These are phyloP conservation scores for Dalbergia cultrata DNA, from an alignment of 306 rosid genomes.

Conservation along the genomic window DNA sequence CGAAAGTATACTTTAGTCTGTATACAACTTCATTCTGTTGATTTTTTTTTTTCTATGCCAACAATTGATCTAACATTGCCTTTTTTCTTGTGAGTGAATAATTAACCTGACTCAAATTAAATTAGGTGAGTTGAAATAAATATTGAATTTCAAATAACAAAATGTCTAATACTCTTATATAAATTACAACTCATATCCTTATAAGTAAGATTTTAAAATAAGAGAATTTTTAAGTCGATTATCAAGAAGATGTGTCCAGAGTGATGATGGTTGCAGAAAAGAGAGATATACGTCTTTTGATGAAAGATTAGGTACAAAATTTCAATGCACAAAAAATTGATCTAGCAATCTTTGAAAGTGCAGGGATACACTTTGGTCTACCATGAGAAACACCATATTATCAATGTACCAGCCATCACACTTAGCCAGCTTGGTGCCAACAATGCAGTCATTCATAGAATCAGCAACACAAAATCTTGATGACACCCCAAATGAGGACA, in stretches of 20 bases:
- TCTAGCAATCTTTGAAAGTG: constrained; percentile 6
- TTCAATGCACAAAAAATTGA: constrained; percentile 17
- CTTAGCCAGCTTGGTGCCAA: constrained; percentile 78
- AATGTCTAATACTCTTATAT: too few relatives aligned
- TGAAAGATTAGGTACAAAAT: neutral
- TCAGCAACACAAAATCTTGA: constrained; percentile 71
- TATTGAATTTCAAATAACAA: too few relatives aligned
- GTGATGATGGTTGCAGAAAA: too few relatives aligned
- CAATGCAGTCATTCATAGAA: constrained; percentile 81
- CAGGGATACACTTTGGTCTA: constrained; percentile 76
- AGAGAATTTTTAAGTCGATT: too few relatives aligned
- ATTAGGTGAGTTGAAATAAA: too few relatives aligned
- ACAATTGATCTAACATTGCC: neutral
- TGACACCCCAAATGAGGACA: constrained; percentile 60
- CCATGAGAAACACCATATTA: constrained; percentile 84
- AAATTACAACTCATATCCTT: too few relatives aligned
- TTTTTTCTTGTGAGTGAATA: constrained; percentile 16
- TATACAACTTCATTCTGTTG: too few relatives aligned
- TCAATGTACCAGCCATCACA: constrained; percentile 91
- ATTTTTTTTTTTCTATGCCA: too few relatives aligned
- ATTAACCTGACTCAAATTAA: too few relatives aligned
- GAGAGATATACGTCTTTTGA: neutral
- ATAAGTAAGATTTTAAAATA: too few relatives aligned
- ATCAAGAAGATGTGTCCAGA: too few relatives aligned
- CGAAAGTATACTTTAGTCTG: too few relatives aligned